phyloP scores from a whole-genome alignment of 306 rosid genomes.

The Aeschynomene evenia region DNA sequence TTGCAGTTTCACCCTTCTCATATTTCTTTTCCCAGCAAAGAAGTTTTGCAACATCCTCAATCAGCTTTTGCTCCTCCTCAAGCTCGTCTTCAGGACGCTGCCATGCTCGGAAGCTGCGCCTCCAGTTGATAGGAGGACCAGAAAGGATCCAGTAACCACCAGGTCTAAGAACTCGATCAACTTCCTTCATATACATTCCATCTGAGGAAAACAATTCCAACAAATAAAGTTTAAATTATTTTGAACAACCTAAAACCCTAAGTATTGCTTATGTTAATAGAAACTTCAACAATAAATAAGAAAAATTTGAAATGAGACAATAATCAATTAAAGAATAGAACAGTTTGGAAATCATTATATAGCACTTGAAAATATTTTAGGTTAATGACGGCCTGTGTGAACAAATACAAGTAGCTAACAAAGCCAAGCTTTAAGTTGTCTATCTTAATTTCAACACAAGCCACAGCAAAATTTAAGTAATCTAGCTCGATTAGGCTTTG shows the following conservation, averaged over 20 bases:
- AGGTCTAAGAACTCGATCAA: constrained; percentile 85
- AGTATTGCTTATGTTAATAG: neutral
- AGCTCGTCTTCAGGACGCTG: constrained; percentile 66
- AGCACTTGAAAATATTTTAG: neutral
- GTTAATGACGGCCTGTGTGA: neutral
- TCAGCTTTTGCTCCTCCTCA: constrained; percentile 71
- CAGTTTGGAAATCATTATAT: constrained; percentile 3
- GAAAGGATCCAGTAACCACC: constrained; percentile 90
- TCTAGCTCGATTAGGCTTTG: neutral
- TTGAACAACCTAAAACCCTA: neutral
- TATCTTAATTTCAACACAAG: neutral
- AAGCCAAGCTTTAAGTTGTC: neutral
- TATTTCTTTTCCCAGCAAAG: constrained; percentile 88
- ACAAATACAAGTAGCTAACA: neutral
- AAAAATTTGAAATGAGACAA: neutral
- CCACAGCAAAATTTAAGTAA: neutral
- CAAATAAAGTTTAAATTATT: neutral
- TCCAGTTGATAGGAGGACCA: constrained; percentile 86
- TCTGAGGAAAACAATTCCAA: constrained; percentile 41
- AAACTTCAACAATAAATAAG: constrained; percentile 7
- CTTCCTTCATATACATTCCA: constrained; percentile 85
- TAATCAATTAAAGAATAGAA: neutral
- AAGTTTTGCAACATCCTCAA: constrained; percentile 65
- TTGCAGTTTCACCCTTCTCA: constrained; percentile 80
- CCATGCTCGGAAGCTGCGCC: constrained; percentile 56